Evolutionary conservation across 1,284 basidiomycete species (phyloP), one percentile per base, ranked within the genome.

Genomic region (Leccinum pachyderme): DNA sequence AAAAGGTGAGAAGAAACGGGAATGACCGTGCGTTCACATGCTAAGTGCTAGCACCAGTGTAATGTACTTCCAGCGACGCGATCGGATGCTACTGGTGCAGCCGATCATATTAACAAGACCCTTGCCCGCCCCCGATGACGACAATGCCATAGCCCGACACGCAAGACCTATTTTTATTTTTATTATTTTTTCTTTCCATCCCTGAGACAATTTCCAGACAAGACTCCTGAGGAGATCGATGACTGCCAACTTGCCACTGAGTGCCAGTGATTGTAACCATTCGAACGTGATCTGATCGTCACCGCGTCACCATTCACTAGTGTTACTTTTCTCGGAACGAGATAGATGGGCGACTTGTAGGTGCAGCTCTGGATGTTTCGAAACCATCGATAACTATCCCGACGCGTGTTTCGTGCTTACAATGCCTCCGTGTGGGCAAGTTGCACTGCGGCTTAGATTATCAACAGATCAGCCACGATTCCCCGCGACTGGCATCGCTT

Each of bases 401-500:
- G 25, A 52, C 7, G 28, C 7, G 39, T 59, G 54, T 46, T 45
- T 43, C 25, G 57, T 29, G 24, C n/a, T 5, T 54, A 47, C 24
- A 55, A 37, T 32, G 15, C 11, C 27, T 33, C 25, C 25, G 28
- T 5, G 12, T n/a, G 25, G 5, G 27, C 37, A 35, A 24, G 24
- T 28, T 49, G 13, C 8, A n/a, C 28, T 53, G 49, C n/a, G 35
- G 35, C 33, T 15, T 51, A 29, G 51, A 54, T 59, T 44, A 54
- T 59, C 37, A 27, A 45, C 33, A 18, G 15, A 27, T 55, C 56
- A 39, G 31, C 9, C 11, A 59, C n/a, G 51, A 37, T 13, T 6
- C 33, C 49, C 31, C n/a, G n/a, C n/a, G n/a, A 48, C 37, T 32
- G 28, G 52, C 27, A 31, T 24, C 32, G 29, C 33, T 13, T 27